Conservation (phyloP, 2,329 filamentous ascomycete genomes). For the Stachybotrys elegans region DNA sequence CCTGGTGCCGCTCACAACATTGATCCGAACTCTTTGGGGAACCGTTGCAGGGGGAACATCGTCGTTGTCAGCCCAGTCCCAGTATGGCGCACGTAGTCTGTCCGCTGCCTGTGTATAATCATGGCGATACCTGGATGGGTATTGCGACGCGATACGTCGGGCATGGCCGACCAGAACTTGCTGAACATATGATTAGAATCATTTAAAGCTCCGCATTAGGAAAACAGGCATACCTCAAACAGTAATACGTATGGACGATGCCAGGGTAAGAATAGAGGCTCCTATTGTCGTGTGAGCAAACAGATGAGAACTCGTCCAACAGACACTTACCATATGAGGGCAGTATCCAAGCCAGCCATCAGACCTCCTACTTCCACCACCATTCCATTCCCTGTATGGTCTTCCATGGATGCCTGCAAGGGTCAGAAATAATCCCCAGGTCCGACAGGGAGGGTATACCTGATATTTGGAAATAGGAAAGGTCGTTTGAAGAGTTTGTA, state of each 20-base stretch:
- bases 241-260: constrained; percentile 51
- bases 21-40: constrained; percentile 29
- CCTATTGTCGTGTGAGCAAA: constrained; percentile 23
- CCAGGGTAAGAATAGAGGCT: constrained; percentile 48
- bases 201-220: not conserved
- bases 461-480: constrained; percentile 46
- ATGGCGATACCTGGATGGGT: constrained; percentile 26
- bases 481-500: constrained; percentile 31
- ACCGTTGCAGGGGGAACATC: constrained; percentile 37
- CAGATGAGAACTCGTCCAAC: not conserved
- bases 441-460: constrained; percentile 25
- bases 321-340: constrained; percentile 39
- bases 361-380: constrained; percentile 23
- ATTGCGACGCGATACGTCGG: constrained; percentile 38
- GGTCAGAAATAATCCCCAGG: not conserved
- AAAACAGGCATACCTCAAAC: constrained; percentile 39
- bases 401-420: constrained; percentile 33
- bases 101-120: constrained; percentile 40
- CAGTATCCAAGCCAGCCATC: constrained; percentile 37
- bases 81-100: constrained; percentile 43
- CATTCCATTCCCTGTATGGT: constrained; percentile 38
- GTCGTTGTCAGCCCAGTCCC: constrained; percentile 46
- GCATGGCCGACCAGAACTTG: constrained; percentile 46
- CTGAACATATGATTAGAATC: constrained; percentile 24
- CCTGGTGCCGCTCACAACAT: constrained; percentile 31